These are phyloP conservation scores for Daldinia grandis DNA, from an alignment of 495 filamentous ascomycete species.

Conservation along the genomic window DNA sequence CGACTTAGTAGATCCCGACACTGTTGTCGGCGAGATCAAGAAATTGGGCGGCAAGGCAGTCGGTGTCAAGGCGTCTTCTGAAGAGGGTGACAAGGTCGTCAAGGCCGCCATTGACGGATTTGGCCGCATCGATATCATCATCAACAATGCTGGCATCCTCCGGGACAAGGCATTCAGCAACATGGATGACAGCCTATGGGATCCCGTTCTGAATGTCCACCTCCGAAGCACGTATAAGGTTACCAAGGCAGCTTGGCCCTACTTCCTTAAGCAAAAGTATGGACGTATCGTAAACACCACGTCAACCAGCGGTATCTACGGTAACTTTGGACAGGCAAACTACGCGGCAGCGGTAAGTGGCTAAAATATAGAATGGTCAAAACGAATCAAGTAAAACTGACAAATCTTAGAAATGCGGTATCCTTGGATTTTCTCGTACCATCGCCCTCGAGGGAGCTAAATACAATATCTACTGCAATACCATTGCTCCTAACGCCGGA, in stretches of 20 bases:
- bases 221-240: constrained; percentile 95
- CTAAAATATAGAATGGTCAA: background rate
- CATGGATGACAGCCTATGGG: constrained; percentile 96
- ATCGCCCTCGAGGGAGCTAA: constrained; percentile 93
- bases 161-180: constrained; percentile 97
- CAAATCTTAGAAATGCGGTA: constrained; percentile 76
- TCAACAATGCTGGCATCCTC: constrained; percentile 98
- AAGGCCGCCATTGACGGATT: constrained; percentile 93
- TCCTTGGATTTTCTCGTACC: constrained; percentile 92
- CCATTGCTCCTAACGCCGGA: constrained; percentile 96
- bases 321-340: constrained; percentile 99
- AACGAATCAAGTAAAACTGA: constrained; percentile 32
- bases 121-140: constrained; percentile 89
- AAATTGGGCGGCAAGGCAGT: constrained; percentile 90
- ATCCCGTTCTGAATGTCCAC: constrained; percentile 91
- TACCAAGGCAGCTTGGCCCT: constrained; percentile 97
- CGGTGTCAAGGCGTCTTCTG: constrained; percentile 91
- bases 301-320: constrained; percentile 96
- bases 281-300: constrained; percentile 96
- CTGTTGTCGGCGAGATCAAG: constrained; percentile 90
- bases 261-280: constrained; percentile 98
- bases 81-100: constrained; percentile 92
- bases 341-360: constrained; percentile 85
- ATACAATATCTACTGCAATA: constrained; percentile 99
- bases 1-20: constrained; percentile 92